Conservation (phyloP, 2,329 filamentous ascomycete species). For the Stagonosporopsis rhizophila region DNA sequence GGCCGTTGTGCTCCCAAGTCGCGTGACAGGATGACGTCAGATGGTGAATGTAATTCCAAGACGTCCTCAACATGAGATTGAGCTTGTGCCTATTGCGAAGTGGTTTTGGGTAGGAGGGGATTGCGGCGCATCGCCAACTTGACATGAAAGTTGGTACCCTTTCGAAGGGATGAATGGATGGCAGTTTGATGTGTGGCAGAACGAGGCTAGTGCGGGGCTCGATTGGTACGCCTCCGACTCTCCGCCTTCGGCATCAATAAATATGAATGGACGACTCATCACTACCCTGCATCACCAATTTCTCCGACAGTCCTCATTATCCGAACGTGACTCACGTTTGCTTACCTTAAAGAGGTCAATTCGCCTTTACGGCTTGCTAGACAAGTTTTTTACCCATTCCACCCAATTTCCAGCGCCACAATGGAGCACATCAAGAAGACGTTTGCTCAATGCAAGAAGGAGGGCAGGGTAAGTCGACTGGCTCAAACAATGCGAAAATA, state of each 20-base stretch:
- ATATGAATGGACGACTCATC: constrained; percentile 23
- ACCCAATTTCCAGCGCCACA: constrained; percentile 13
- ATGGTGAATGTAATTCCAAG: background rate
- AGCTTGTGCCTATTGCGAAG: background rate
- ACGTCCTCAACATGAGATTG: background rate
- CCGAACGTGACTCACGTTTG: constrained; percentile 20
- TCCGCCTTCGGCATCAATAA: constrained; percentile 27
- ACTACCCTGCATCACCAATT: constrained; percentile 16
- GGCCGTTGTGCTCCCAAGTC: too few species aligned
- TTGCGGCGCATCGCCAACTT: background rate
- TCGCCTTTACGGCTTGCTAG: constrained; percentile 12
- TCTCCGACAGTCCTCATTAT: constrained; percentile 4
- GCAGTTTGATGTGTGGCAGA: constrained; percentile 11
- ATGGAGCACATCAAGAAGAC: constrained; percentile 60
- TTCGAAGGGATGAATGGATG: background rate
- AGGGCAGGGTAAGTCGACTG: constrained; percentile 50
- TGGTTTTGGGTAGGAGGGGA: background rate
- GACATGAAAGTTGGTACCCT: constrained; percentile 3
- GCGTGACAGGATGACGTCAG: constrained; percentile 23
- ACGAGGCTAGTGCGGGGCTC: constrained; percentile 20
- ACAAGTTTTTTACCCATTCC: constrained; percentile 6
- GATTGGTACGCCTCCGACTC: constrained; percentile 22
- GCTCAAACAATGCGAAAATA: background rate
- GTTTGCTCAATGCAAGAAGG: constrained; percentile 59
- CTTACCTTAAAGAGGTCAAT: constrained; percentile 17